phyloP scores from a whole-genome alignment of 495 filamentous ascomycete genomes.

The Penicillium parvum region DNA sequence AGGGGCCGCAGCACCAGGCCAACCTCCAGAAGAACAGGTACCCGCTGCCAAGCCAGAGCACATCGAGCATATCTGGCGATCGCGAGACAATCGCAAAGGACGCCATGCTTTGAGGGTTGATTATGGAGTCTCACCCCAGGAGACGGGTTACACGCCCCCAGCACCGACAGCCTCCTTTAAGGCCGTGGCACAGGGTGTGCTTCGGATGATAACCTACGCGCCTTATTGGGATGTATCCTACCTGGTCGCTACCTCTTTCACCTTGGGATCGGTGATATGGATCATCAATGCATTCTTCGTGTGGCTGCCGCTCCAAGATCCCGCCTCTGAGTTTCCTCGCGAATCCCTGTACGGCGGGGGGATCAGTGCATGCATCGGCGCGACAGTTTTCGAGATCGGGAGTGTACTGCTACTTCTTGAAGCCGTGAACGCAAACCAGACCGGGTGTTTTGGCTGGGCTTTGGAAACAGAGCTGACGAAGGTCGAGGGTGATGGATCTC shows the following conservation, averaged over 20 bases:
- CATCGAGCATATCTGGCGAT: conserved; percentile 50
- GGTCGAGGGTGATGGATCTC: conserved; percentile 9
- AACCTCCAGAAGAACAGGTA: conserved; percentile 3
- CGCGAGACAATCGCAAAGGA: conserved; percentile 70
- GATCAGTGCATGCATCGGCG: conserved; percentile 64
- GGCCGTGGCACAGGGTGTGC: conserved; percentile 40
- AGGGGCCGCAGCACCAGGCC: neutral
- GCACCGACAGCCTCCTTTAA: conserved; percentile 37
- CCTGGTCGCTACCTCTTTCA: conserved; percentile 62
- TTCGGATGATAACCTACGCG: conserved; percentile 52
- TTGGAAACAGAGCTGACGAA: conserved; percentile 46
- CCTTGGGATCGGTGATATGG: conserved; percentile 60
- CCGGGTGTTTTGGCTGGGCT: conserved; percentile 71
- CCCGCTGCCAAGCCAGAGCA: conserved; percentile 2
- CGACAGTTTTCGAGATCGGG: conserved; percentile 64
- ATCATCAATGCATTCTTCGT: conserved; percentile 66
- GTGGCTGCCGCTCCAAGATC: conserved; percentile 55
- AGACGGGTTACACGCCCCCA: conserved; percentile 33
- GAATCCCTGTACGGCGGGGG: conserved; percentile 54
- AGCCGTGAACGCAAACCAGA: conserved; percentile 61
- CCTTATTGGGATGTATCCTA: conserved; percentile 69
- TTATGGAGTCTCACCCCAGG: conserved; percentile 16
- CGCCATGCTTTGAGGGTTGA: conserved; percentile 55
- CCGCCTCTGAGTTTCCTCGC: conserved; percentile 49
- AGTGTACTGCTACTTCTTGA: conserved; percentile 63